Evolutionary conservation across 2,329 filamentous ascomycete genomes (phyloP), one percentile per base, ranked within the genome.

Genomic region (Aspergillus chevalieri): DNA sequence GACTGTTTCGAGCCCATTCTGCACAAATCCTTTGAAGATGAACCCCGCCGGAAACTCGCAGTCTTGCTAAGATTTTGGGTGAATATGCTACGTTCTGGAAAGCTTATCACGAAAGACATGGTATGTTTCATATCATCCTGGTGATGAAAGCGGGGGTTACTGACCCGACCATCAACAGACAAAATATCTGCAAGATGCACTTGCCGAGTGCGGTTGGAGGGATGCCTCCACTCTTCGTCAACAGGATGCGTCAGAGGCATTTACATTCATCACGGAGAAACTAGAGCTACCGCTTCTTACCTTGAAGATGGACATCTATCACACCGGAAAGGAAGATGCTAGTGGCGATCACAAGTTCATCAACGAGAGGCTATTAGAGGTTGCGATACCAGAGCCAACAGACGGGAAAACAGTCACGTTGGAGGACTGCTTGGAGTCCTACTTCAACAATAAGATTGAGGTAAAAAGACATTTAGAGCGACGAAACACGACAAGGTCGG

Each of bases 221-320:
- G 90, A 94, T 50, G 91, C 91, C 43, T 79, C 80, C 19, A 71
- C 80, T 50, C 65, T 88, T n/a, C 80, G 84, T 58, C 93, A 97
- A 64, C 93, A 98, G 70, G 93, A 98, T 68, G 89, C 89, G 0
- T 96, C 93, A 0, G 93, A 98, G 69, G 91, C 91, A 1, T 97
- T 97, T 65, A 88, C 85, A 0, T 96, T 96, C 66, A 90, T 98
- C 55, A 95, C 92, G 0, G 91, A 90, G 57, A 89, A 86, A 19
- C 78, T 98, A 17, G 85, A 95, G 59, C 71, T 97, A 14, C 93
- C 93, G 6, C 77, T 97, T 2, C 78, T 97, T 22, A 91, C 91
- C 0, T 72, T 97, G 34, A 94, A 95, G 65, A 92, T 96, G 75
- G 91, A 97, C 64, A 83, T 97, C 12, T 96, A 92, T 59, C 93